These are phyloP conservation scores for Starmerella cellae DNA, from an alignment of 805 yeast genomes.

Conservation along the genomic window DNA sequence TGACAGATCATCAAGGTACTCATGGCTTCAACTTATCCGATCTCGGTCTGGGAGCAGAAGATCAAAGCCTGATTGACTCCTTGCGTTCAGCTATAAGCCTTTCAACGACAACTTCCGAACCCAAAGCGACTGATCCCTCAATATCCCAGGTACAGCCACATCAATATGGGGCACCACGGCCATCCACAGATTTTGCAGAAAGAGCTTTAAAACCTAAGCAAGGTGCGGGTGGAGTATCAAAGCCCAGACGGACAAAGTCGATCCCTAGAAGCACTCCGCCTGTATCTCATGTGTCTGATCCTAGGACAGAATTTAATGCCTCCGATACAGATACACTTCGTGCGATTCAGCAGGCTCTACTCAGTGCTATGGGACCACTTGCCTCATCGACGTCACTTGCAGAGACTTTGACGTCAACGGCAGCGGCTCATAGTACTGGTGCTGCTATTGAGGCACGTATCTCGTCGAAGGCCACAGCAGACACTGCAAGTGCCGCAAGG, in stretches of 20 bases:
- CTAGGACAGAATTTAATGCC: constrained; percentile 12
- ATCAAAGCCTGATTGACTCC: constrained; percentile 12
- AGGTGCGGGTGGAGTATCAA: background rate
- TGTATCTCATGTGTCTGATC: background rate
- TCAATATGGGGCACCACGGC: background rate
- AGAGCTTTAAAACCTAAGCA: background rate
- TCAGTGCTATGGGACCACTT: constrained; percentile 15
- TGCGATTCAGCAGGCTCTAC: constrained; percentile 23
- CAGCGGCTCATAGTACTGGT: background rate
- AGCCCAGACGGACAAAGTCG: background rate
- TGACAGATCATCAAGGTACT: no score
- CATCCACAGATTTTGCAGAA: background rate
- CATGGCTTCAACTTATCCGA: background rate
- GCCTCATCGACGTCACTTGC: constrained; percentile 13
- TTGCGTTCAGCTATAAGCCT: constrained; percentile 8
- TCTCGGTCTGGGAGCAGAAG: constrained; percentile 9
- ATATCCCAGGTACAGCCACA: background rate
- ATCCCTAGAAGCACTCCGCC: no score
- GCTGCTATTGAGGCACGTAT: background rate
- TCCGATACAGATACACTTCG: constrained; percentile 22
- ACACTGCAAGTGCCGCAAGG: background rate
- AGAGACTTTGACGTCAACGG: constrained; percentile 5
- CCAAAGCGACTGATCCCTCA: background rate
- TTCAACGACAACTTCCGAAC: background rate
- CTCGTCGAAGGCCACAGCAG: background rate